Evolutionary conservation across 2,329 filamentous ascomycete species (phyloP), one percentile per base, ranked within the genome.

Genomic region (Myrmaecium sp.): DNA sequence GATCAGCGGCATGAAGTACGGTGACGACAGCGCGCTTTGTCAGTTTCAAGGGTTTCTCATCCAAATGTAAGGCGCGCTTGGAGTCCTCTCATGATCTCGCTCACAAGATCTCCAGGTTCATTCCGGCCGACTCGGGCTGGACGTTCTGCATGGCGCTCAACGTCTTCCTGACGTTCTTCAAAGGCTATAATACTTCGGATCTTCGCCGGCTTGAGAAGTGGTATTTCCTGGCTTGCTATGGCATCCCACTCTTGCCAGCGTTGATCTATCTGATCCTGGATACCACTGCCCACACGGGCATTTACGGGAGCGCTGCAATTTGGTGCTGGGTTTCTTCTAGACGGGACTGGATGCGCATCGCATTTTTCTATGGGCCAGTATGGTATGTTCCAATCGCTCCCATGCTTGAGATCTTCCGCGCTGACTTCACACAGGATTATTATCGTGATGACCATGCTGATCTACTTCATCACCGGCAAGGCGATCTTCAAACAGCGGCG

Each of bases 91-190:
- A 11, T 26, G 5, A 4, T 14, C 2, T 35, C 25, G 34, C 28
- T 38, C 32, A 28, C 33, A 27, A 22, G 16, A 8, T 40, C 27
- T 30, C 29, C 41, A 82, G 75, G 73, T 83, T 83, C 45, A 70
- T 81, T 62, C 72, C 73, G 2, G 75, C 76, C 4, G 76, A 82
- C 54, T 70, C 74, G 1, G 60, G 76, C 23, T 84, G 74, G 78
- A 78, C 75, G 1, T 60, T 84, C 31, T 71, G 75, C 28, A 89
- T 91, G 80, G 78, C 80, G 1, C 62, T 74, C 37, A 91, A 89
- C 44, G 80, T 89, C 27, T 81, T 81, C 46, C 53, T 86, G 9
- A 83, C 79, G 0, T 82, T 89, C 42, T 83, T 82, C 48, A 62
- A 60, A 40, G 77, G 76, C 35, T 84, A 73, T 38, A 69, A 76